phyloP scores from a whole-genome alignment of 345 rosid species.

The Populus tremula region DNA sequence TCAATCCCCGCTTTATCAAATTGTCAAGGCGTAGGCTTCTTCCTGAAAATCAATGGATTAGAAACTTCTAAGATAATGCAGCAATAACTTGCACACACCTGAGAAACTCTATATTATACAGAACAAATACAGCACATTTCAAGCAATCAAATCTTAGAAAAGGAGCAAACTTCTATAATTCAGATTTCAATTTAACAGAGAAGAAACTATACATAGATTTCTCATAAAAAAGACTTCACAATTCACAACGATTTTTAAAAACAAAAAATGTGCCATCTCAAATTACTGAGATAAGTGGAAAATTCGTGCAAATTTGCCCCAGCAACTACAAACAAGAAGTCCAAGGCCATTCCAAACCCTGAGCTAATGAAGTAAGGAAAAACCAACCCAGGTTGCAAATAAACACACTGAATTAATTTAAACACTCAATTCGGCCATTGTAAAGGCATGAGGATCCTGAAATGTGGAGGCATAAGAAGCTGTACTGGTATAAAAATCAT shows the following conservation, averaged over 20 bases:
- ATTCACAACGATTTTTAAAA: too few relatives aligned
- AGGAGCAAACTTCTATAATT: background rate
- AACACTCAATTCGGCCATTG: background rate
- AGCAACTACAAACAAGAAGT: background rate
- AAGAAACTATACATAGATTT: background rate
- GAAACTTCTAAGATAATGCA: background rate
- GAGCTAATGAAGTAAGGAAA: conserved; percentile 1
- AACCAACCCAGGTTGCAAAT: background rate
- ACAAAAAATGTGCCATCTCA: background rate
- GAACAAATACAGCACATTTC: background rate
- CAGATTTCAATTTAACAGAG: background rate
- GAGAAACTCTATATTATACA: background rate
- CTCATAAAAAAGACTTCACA: background rate
- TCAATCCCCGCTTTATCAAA: background rate
- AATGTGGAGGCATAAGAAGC: background rate
- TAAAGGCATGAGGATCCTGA: background rate
- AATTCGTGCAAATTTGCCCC: background rate
- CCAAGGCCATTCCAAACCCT: background rate
- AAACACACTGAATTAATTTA: background rate
- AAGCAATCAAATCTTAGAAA: background rate
- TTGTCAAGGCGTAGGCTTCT: conserved; percentile 17
- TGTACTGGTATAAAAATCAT: background rate
- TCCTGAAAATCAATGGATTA: conserved; percentile 26
- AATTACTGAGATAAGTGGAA: background rate
- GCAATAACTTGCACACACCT: background rate